These are phyloP conservation scores for Eutypa lata DNA, from an alignment of 2,329 filamentous ascomycete species.

Conservation along the genomic window DNA sequence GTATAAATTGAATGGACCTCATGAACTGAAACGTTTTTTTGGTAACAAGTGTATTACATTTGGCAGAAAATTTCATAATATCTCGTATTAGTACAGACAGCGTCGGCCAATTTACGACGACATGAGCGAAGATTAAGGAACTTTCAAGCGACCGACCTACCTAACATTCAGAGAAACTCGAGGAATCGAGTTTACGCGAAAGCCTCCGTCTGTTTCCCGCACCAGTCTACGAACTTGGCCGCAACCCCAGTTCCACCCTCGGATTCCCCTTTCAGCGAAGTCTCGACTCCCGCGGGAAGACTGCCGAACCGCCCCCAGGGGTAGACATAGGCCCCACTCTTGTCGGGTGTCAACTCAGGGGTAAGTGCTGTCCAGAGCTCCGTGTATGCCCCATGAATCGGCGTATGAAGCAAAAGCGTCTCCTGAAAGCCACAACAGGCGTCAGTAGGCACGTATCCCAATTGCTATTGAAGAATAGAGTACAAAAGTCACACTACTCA, in stretches of 20 bases:
- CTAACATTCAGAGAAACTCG: no score
- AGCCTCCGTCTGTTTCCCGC: slow-evolving; percentile 3
- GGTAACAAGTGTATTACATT: no score
- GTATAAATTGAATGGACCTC: no score
- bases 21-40: no score
- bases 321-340: slow-evolving; percentile 16
- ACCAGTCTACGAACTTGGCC: slow-evolving; percentile 13
- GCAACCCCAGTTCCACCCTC: slow-evolving; percentile 9
- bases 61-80: no score
- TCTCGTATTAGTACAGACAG: no score
- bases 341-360: slow-evolving; percentile 14
- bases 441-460: neutral
- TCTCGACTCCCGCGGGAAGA: slow-evolving; percentile 11
- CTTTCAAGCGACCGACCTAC: no score
- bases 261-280: slow-evolving; percentile 5
- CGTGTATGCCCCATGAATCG: slow-evolving; percentile 13
- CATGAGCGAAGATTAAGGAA: no score
- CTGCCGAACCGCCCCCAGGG: slow-evolving; percentile 15
- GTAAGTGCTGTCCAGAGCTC: slow-evolving; percentile 11
- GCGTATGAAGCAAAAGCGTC: neutral
- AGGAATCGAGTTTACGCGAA: neutral
- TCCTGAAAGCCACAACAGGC: neutral
- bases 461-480: neutral
- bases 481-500: neutral
- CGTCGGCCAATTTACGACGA: no score